Evolutionary conservation across 2,329 filamentous ascomycete genomes (phyloP), one percentile per base, ranked within the genome.

Genomic region (Setomelanomma holmii): DNA sequence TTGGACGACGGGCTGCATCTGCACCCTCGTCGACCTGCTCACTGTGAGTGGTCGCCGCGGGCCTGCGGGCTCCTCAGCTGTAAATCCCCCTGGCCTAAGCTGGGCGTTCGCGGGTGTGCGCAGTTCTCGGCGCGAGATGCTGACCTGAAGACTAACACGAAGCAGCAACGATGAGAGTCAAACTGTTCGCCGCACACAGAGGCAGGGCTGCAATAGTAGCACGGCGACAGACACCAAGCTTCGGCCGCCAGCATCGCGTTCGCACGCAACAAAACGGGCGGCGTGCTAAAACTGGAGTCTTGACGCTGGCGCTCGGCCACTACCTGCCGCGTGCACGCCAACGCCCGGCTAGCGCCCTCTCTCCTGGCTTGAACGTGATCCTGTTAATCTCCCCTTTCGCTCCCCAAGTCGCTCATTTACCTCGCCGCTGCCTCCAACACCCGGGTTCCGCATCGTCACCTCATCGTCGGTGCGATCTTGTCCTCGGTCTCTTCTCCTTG

Each of bases 401-500:
- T 58, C 59, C 60, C 66, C 59, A 67, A 66, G 63, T 68, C 67
- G 57, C 60, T 69, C 70, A 67, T 72, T 67, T 68, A 67, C 69
- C 58, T 67, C 68, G 66, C 63, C 40, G 33, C 64, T 64, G 61
- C 65, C 60, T 68, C 67, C 67, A 63, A 61, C 49, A 62, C 57
- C 56, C 63, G 66, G 67, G 69, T 65, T 62, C 66, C 62, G 64
- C 60, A 71, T 70, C 67, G 67, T 70, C 65, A 67, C 66, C 68
- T 54, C 59, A 54, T 61, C 60, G 65, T 61, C 65, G 66, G 72
- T 73, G 72, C 66, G 70, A 69, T 69, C 69, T 70, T 65, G 63
- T 63, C 60, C 58, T 64, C 66, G 59, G 57, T 74, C 71, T 62
- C 65, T 72, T 74, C 46, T 75, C 63, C 55, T 66, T 66, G 58